These are phyloP conservation scores for Petunia axillaris DNA, from an alignment of 257 asterid genomes.

Conservation along the genomic window DNA sequence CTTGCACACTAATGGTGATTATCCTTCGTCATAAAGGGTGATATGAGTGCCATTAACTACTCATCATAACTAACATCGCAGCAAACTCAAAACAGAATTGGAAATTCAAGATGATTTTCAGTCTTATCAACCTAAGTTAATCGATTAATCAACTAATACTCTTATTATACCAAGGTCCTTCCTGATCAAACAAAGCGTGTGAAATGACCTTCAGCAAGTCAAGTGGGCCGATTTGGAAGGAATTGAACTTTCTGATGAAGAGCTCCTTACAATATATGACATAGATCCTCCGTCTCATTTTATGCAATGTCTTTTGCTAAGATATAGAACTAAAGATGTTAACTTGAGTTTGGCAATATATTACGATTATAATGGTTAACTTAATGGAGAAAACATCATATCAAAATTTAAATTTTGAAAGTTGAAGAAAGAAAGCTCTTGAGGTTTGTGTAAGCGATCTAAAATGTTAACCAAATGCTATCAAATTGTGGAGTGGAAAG, in stretches of 20 bases:
- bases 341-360: neutral
- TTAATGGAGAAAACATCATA: neutral
- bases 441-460: slow-evolving; percentile 6
- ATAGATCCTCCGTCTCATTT: neutral
- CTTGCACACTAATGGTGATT: neutral
- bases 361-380: neutral
- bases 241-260: neutral
- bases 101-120: neutral
- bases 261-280: neutral
- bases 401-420: neutral
- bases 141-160: slow-evolving; percentile 16
- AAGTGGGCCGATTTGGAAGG: neutral
- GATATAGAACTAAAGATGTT: neutral
- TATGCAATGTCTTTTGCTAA: neutral
- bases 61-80: neutral
- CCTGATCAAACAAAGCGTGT: slow-evolving; percentile 7
- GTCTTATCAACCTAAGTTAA: slow-evolving; percentile 13
- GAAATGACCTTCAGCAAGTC: slow-evolving; percentile 9
- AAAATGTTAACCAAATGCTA: neutral
- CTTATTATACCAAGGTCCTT: slow-evolving; percentile 20
- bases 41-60: neutral
- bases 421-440: neutral
- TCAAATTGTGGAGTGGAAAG: neutral
- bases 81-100: slow-evolving; percentile 12
- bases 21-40: neutral